Evolutionary conservation across 1,139 yeast genomes (phyloP), one percentile per base, ranked within the genome.

Genomic region (Protomyces macrosporus): DNA sequence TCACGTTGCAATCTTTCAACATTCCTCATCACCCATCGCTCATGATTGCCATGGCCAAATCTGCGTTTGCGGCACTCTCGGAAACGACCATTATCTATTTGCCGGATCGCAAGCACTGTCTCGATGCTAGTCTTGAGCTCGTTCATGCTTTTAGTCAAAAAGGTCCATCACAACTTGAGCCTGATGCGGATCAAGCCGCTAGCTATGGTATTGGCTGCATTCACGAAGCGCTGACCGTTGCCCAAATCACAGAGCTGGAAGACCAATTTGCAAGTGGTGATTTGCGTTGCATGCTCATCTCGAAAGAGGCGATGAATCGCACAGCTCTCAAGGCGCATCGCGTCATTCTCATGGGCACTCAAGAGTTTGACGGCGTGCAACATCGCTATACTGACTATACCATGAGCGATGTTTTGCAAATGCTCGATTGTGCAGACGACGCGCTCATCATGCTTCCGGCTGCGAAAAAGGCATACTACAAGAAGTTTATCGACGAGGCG

Each of bases 281-380:
- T 1, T 71, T 90, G 32, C 76, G 81, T 6, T 75, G 86, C 3
- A 66, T 90, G 36, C 68, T 90, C 14, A 84, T 85, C 0, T 77
- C 90, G 0, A 80, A 79, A 60, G 90, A 85, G 0, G 79, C 84
- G 2, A 78, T 84, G 37, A 69, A 74, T 55, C 78, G 76, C 68
- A 32, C 70, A 68, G 75, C 81, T 14, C 90, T 91, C 0, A 52
- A 72, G 0, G 83, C 88, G 0, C 76, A 78, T 54, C 74, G 79
- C 60, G 87, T 88, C 2, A 74, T 87, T 32, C 78, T 91, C 7
- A 73, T 86, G 68, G 90, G 95, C 4, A 90, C 97, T 0, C 86
- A 84, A 68, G 79, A 76, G 37, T 87, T 79, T 70, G 95, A 90
- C 63, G 93, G 88, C 0, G 81, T 79, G 58, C 96, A 88, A 68